phyloP scores from a whole-genome alignment of 176 grass and related monocot genomes.

The Triticum monococcum region DNA sequence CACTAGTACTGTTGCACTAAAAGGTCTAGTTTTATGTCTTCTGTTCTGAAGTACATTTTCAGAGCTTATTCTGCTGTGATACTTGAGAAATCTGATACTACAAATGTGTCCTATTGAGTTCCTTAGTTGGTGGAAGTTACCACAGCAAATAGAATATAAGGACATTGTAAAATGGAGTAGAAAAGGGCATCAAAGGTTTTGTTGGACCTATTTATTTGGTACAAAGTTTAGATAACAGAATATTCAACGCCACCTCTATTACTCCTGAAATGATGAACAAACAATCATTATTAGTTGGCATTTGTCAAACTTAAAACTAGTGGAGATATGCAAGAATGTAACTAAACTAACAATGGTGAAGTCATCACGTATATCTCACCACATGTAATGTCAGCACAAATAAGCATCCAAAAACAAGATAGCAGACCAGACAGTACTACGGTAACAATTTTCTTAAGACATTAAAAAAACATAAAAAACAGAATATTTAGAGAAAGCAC shows the following conservation, averaged over 20 bases:
- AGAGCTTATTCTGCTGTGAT: slow-evolving; percentile 40
- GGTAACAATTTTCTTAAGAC: background rate
- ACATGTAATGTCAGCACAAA: slow-evolving; percentile 14
- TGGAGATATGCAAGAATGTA: slow-evolving; percentile 27
- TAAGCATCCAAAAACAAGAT: slow-evolving; percentile 31
- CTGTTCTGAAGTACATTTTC: slow-evolving; percentile 35
- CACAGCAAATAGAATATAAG: slow-evolving; percentile 53
- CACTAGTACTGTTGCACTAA: slow-evolving; percentile 39
- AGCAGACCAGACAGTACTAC: background rate
- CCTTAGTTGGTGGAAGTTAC: slow-evolving; percentile 63
- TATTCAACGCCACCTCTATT: slow-evolving; percentile 18
- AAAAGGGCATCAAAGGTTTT: slow-evolving; percentile 42
- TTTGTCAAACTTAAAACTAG: slow-evolving; percentile 23
- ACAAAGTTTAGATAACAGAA: slow-evolving; percentile 30
- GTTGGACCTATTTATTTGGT: slow-evolving; percentile 8
- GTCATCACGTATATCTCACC: background rate
- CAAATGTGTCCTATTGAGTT: slow-evolving; percentile 46
- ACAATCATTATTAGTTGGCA: slow-evolving; percentile 20
- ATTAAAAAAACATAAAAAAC: background rate
- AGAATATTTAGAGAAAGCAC: slow-evolving; percentile 28
- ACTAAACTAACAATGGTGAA: background rate
- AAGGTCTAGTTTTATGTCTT: slow-evolving; percentile 40
- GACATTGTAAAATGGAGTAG: slow-evolving; percentile 38
- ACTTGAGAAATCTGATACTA: slow-evolving; percentile 38
- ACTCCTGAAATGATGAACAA: slow-evolving; percentile 44